Conservation (phyloP, 2,329 filamentous ascomycete genomes). For the Zasmidium citrigriseum region DNA sequence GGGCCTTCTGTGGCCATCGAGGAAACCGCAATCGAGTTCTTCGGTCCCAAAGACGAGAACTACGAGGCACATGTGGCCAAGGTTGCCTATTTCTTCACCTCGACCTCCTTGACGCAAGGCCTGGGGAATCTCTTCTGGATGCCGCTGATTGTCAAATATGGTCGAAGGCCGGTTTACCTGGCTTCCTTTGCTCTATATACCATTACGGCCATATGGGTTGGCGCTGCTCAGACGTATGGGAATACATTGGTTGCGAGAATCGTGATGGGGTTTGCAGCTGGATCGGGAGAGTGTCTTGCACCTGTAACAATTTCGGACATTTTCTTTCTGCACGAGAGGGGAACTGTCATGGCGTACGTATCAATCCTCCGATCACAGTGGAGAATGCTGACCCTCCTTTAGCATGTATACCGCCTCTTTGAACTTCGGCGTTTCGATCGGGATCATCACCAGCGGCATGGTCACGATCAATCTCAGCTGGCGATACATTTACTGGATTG, state of each 20-base stretch:
- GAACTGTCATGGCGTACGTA: conserved; percentile 52
- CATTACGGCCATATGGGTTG: conserved; percentile 24
- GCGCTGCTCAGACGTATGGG: conserved; percentile 21
- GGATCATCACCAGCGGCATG: conserved; percentile 40
- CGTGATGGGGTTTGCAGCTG: conserved; percentile 55
- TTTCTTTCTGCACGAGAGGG: conserved; percentile 60
- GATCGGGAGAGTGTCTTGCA: conserved; percentile 52
- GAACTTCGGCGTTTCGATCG: conserved; percentile 29
- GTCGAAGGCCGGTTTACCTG: conserved; percentile 38
- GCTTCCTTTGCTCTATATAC: conserved; percentile 27
- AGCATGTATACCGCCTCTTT: conserved; percentile 31
- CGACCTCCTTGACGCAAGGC: conserved; percentile 53
- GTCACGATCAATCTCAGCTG: conserved; percentile 53
- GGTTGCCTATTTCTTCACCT: conserved; percentile 57
- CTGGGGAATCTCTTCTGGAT: conserved; percentile 41
- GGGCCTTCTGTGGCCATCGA: conserved; percentile 56
- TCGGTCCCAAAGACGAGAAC: conserved; percentile 39
- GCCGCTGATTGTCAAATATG: conserved; percentile 41
- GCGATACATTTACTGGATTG: conserved; percentile 56
- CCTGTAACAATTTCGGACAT: conserved; percentile 57
- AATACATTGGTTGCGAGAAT: conserved; percentile 48
- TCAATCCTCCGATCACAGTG: conserved; percentile 14
- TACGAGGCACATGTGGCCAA: conserved; percentile 40
- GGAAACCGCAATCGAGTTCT: conserved; percentile 50
- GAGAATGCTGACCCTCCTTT: not conserved